Evolutionary conservation across 139 green algal genomes (phyloP).

Genomic region (Astrephomene gubernaculifera): DNA sequence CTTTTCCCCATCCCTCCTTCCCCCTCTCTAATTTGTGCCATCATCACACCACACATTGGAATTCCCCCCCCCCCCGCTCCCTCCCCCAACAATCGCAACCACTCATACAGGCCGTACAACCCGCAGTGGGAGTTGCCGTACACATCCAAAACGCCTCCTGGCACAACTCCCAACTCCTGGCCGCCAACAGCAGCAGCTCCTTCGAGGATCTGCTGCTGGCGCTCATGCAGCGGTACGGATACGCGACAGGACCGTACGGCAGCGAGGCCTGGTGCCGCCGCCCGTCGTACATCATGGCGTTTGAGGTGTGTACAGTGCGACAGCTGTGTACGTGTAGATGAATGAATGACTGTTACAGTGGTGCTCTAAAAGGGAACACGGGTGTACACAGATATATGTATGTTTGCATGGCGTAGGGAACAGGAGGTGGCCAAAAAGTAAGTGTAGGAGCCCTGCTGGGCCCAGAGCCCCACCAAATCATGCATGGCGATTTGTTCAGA

Average conservation of each 20-base stretch:
- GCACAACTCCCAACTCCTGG: not conserved
- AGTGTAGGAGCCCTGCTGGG: too few relatives aligned
- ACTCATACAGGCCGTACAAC: not conserved
- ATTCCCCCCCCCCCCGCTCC: not conserved
- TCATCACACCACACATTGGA: too few relatives aligned
- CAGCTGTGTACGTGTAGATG: too few relatives aligned
- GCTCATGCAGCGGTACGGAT: slow-evolving; percentile 13
- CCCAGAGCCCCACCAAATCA: too few relatives aligned
- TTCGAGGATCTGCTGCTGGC: slow-evolving; percentile 33
- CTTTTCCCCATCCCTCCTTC: too few relatives aligned
- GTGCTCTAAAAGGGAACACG: too few relatives aligned
- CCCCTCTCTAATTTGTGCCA: too few relatives aligned
- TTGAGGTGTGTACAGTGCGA: slow-evolving; percentile 40
- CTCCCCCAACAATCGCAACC: not conserved
- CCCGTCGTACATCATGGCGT: slow-evolving; percentile 35
- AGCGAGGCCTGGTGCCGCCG: slow-evolving; percentile 28
- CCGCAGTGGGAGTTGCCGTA: slow-evolving; percentile 8
- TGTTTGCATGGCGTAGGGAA: too few relatives aligned
- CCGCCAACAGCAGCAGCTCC: not conserved
- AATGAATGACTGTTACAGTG: too few relatives aligned
- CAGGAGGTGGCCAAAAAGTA: too few relatives aligned
- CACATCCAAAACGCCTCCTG: slow-evolving; percentile 28
- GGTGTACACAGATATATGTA: too few relatives aligned
- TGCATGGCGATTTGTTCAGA: too few relatives aligned
- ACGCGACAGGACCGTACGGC: slow-evolving; percentile 7